Percentiles rank a stretch among this genome's conserved stretches.
Conservation (phyloP, 148 eudicot genomes). For the Silene uniflora region DNA sequence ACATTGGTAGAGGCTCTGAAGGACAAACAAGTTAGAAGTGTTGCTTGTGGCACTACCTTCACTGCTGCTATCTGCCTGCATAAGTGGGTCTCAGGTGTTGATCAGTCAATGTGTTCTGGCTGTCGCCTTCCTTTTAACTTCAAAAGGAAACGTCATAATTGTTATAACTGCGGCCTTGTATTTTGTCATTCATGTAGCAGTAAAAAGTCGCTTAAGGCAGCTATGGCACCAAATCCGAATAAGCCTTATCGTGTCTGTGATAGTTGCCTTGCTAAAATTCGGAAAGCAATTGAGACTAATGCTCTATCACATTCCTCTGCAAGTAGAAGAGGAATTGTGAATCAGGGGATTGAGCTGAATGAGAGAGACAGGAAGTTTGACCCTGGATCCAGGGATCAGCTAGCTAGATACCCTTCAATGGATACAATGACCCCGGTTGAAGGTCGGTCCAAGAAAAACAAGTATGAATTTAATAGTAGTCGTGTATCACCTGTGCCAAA, state of each 20-base stretch:
- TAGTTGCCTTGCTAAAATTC: slow-evolving; percentile 69
- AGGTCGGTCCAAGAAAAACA: slow-evolving; percentile 66
- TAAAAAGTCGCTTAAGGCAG: slow-evolving; percentile 88
- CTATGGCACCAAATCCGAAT: slow-evolving; percentile 96
- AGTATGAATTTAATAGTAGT: slow-evolving; percentile 83
- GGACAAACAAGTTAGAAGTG: slow-evolving; percentile 92
- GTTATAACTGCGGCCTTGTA: slow-evolving; percentile 92
- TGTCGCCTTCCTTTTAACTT: slow-evolving; percentile 90
- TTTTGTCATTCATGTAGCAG: slow-evolving; percentile 97
- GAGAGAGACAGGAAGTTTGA: slow-evolving; percentile 77
- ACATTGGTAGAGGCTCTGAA: slow-evolving; percentile 80
- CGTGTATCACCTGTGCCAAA: slow-evolving; percentile 91
- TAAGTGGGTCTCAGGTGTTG: slow-evolving; percentile 98
- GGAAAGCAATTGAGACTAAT: slow-evolving; percentile 65
- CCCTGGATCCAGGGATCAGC: slow-evolving; percentile 62
- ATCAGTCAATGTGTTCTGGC: slow-evolving; percentile 97
- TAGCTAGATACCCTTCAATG: slow-evolving; percentile 83
- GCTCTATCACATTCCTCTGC: slow-evolving; percentile 58
- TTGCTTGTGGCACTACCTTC: slow-evolving; percentile 92
- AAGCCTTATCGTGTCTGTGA: slow-evolving; percentile 98
- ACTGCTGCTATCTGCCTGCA: slow-evolving; percentile 96
- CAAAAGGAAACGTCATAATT: slow-evolving; percentile 96
- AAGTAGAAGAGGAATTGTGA: slow-evolving; percentile 68
- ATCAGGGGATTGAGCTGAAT: slow-evolving; percentile 47
- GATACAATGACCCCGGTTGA: slow-evolving; percentile 61